Base-by-base conservation (phyloP, 192 early-diverging fungal species). In the Pilaira anomala region DNA sequence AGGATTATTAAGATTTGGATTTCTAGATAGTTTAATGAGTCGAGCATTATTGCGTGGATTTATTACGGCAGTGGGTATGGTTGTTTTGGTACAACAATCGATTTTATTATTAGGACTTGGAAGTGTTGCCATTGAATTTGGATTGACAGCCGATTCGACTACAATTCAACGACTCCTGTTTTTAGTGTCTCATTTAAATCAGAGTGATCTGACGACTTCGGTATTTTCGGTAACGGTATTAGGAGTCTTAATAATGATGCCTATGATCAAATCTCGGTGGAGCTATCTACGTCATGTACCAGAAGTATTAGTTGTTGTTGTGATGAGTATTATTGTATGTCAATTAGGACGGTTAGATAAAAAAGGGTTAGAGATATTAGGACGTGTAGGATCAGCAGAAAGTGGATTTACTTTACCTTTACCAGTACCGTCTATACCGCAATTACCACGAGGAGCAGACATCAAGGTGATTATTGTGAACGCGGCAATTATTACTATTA, bases 1-100 rank as follows among this genome's bases (percentile, higher is more conserved):
- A 68, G 96, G 96, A 2, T 91, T 97, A 74, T 91, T 98, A 69
- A 82, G 96, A n/a, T 80, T 98, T 26, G 96, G 96, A 7, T 98
- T 98, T 67, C 66, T 98, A 59, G 96, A 98, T 70, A 95, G 93
- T 16, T 86, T 98, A 39, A 82, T 98, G 51, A 94, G 92, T 7
- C 87, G 93, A 56, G 91, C 95, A 6, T 75, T 96, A 18, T 67
- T 98, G 49, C 84, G 94, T 18, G 96, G 96, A 8, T 98, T 98
- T 65, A 90, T 97, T 44, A 86, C 91, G 29, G 96, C 93, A 9
- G 92, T 95, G 0, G 96, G 92, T 6, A 73, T 91, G 24, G 93
- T 96, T 1, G 82, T 98, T n/a, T 83, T 93, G 40, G 89, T 95
- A 48, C 90, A 95, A 55, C 94, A 96, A 79, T 70, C 78, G 12